These are phyloP conservation scores for Venturia nashicola DNA, from an alignment of 2,329 filamentous ascomycete species.

Conservation along the genomic window DNA sequence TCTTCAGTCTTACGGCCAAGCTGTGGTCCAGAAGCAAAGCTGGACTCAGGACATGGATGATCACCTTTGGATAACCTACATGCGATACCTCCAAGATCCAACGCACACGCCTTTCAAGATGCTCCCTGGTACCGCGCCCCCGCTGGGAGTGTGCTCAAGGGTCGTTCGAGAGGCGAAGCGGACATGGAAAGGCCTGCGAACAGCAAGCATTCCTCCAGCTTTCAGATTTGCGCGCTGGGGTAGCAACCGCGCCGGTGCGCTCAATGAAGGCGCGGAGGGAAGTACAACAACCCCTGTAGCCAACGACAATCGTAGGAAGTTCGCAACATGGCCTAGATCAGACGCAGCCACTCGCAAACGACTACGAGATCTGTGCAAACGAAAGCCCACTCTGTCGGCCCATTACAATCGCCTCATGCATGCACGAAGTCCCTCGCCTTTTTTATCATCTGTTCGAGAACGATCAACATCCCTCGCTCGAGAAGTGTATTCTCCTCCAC, in stretches of 20 bases:
- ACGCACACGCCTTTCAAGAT: slow-evolving; percentile 56
- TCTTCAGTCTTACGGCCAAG: slow-evolving; percentile 15
- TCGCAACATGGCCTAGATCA: slow-evolving; percentile 41
- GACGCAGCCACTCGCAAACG: slow-evolving; percentile 46
- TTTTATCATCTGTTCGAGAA: slow-evolving; percentile 25
- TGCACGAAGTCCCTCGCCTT: slow-evolving; percentile 48
- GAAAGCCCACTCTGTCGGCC: slow-evolving; percentile 48
- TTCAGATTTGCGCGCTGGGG: slow-evolving; percentile 12
- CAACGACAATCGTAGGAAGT: slow-evolving; percentile 20
- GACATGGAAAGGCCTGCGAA: slow-evolving; percentile 42
- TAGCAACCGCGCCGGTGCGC: slow-evolving; percentile 14
- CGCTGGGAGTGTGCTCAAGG: slow-evolving; percentile 51
- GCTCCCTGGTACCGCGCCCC: slow-evolving; percentile 49
- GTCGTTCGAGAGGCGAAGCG: slow-evolving; percentile 49
- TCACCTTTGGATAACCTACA: slow-evolving; percentile 54
- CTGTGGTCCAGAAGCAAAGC: slow-evolving; percentile 16
- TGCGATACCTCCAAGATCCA: slow-evolving; percentile 53
- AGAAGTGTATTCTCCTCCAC: slow-evolving; percentile 4
- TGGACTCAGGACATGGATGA: slow-evolving; percentile 55
- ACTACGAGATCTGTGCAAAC: slow-evolving; percentile 47
- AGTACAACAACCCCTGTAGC: slow-evolving; percentile 27
- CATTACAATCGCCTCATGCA: slow-evolving; percentile 52
- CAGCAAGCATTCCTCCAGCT: slow-evolving; percentile 18
- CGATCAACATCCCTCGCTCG: slow-evolving; percentile 6
- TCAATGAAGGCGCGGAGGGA: slow-evolving; percentile 22